Evolutionary conservation across 331 rosid genomes (phyloP), one percentile per base, ranked within the genome.

Genomic region (Arachis monticola): DNA sequence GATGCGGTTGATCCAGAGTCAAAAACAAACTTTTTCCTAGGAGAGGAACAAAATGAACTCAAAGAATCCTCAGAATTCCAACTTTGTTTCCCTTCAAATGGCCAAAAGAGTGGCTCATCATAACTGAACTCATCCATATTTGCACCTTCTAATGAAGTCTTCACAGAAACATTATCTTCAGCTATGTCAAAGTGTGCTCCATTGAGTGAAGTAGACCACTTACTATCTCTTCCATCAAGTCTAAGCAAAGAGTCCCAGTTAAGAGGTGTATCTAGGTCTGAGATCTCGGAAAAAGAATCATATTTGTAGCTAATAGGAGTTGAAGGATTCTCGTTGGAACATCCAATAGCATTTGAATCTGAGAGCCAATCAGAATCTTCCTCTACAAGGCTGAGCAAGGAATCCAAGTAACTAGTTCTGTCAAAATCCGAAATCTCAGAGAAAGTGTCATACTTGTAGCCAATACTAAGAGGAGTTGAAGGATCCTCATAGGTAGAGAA

Each of bases 21-120:
- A 7, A 65, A 80, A 2, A 6, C 55, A 59, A 80, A 63, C 9
- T 17, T 75, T 78, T 8, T 81, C 74, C 81, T 79, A 0, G 89
- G 86, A 0, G 88, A 88, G 76, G 41, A 53, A 55, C 75, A 74
- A 67, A 85, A 85, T 59, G 76, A 74, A 46, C 52, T 65, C 80
- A 80, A 80, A 2, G 69, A 30, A 41, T 69, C 82, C 62, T 81
- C 77, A 67, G 60, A 70, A 52, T 65, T 35, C 90, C 87, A 75
- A 40, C 60, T 27, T 6, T 60, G 58, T 60, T 77, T 35, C 67
- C 50, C 73, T 57, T 83, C 84, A 17, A 75, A 85, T 45, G 85
- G 92, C 90, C 88, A 85, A 67, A 81, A 88, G 10, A 88, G 82
- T 60, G 92, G 90, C 76, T 81, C 88, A 32, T 81, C 77, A 0